These are phyloP conservation scores for Pythium phragmiticola DNA, from an alignment of 352 stramenopile species.

Conservation along the genomic window DNA sequence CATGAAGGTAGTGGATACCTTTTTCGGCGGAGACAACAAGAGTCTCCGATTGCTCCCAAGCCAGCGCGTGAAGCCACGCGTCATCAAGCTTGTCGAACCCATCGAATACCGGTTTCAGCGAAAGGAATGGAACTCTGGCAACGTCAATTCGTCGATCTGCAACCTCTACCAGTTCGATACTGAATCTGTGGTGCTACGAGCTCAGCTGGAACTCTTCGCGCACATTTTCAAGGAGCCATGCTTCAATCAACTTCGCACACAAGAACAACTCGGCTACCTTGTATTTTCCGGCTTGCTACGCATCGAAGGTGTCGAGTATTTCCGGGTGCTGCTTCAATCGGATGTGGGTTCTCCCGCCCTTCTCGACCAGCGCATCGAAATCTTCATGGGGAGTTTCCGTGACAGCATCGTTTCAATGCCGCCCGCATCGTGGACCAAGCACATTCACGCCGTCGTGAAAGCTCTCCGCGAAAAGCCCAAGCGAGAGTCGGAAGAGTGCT, in stretches of 20 bases:
- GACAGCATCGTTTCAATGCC: conserved; percentile 38
- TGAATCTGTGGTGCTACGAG: conserved; percentile 45
- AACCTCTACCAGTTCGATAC: conserved; percentile 64
- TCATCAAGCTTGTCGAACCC: conserved; percentile 53
- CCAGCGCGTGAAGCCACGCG: conserved; percentile 43
- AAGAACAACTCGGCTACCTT: conserved; percentile 91
- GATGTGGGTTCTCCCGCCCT: conserved; percentile 60
- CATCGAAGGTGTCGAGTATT: conserved; percentile 55
- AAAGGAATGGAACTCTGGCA: conserved; percentile 65
- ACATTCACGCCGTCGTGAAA: conserved; percentile 64
- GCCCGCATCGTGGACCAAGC: conserved; percentile 37
- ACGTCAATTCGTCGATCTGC: conserved; percentile 77
- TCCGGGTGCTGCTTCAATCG: conserved; percentile 83
- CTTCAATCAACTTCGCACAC: conserved; percentile 92
- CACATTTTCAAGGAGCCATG: conserved; percentile 88
- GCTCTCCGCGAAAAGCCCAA: conserved; percentile 66
- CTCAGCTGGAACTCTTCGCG: conserved; percentile 74
- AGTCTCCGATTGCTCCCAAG: conserved; percentile 50
- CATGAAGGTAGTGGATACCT: conserved; percentile 42
- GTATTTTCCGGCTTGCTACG: conserved; percentile 63
- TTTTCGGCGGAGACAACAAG: conserved; percentile 31
- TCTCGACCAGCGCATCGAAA: conserved; percentile 72
- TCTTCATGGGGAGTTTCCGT: conserved; percentile 59
- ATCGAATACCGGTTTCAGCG: conserved; percentile 55
- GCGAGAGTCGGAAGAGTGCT: conserved; percentile 64